phyloP scores from a whole-genome alignment of 345 rosid genomes.

The Acer negundo region DNA sequence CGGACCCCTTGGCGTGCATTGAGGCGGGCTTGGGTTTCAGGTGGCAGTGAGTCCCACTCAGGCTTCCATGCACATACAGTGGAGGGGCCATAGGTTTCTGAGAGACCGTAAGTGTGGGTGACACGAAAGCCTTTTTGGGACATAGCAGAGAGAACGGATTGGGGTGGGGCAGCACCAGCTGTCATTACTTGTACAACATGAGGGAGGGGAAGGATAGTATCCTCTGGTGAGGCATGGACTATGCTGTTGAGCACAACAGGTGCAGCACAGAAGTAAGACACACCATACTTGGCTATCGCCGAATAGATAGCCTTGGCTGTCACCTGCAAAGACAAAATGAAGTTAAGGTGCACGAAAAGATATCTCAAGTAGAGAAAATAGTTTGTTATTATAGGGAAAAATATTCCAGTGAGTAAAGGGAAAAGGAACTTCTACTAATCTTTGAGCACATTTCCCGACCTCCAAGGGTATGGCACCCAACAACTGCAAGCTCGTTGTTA shows the following conservation, averaged over 20 bases:
- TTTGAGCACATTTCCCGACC: too few relatives aligned
- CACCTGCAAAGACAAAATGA: slow-evolving; percentile 46
- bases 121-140: slow-evolving; percentile 75
- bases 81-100: slow-evolving; percentile 91
- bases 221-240: slow-evolving; percentile 70
- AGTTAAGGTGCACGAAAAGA: not conserved
- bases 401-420: too few relatives aligned
- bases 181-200: slow-evolving; percentile 78
- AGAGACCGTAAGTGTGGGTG: slow-evolving; percentile 86
- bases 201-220: slow-evolving; percentile 82
- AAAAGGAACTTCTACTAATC: too few relatives aligned
- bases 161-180: slow-evolving; percentile 94
- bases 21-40: slow-evolving; percentile 69
- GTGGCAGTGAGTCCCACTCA: slow-evolving; percentile 82
- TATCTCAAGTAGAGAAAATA: slow-evolving; percentile 2
- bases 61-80: slow-evolving; percentile 91
- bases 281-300: slow-evolving; percentile 69
- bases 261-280: slow-evolving; percentile 89
- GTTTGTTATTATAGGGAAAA: not conserved
- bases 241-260: slow-evolving; percentile 88
- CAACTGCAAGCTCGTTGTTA: not conserved
- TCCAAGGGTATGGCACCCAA: not conserved
- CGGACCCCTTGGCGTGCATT: slow-evolving; percentile 95
- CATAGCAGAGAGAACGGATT: slow-evolving; percentile 71
- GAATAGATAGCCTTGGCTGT: slow-evolving; percentile 80